phyloP scores from a whole-genome alignment of 768 basidiomycete species.

The Podaxis pistillaris region DNA sequence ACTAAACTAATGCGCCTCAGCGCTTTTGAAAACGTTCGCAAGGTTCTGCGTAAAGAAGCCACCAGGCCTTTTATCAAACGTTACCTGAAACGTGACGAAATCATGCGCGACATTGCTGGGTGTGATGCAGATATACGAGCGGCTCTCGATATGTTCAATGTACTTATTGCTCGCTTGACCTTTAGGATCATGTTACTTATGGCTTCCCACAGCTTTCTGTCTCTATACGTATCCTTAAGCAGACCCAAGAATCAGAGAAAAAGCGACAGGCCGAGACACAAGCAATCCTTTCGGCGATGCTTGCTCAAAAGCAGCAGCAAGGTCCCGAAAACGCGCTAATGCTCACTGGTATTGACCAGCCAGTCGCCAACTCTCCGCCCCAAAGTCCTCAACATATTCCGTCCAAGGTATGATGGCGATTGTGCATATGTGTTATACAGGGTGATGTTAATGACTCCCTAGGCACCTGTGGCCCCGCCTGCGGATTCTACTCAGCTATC shows the following conservation, averaged over 20 bases:
- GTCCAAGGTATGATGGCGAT: not conserved
- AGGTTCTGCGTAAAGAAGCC: slow-evolving; percentile 37
- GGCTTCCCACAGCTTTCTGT: slow-evolving; percentile 27
- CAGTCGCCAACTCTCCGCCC: not conserved
- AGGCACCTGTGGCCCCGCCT: not conserved
- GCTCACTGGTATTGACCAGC: slow-evolving; percentile 14
- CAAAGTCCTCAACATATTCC: not conserved
- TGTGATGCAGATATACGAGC: slow-evolving; percentile 21
- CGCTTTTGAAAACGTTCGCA: slow-evolving; percentile 10
- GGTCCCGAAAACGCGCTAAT: slow-evolving; percentile 12
- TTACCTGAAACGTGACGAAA: slow-evolving; percentile 73
- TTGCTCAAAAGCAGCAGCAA: slow-evolving; percentile 2
- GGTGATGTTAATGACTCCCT: not conserved
- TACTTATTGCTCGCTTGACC: slow-evolving; percentile 21
- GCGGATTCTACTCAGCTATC: not conserved
- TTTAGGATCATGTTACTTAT: not conserved
- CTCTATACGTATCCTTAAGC: slow-evolving; percentile 36
- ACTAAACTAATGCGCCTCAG: not conserved
- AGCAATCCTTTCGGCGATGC: slow-evolving; percentile 29
- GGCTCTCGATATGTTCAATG: slow-evolving; percentile 51
- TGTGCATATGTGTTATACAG: too few species aligned
- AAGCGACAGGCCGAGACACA: slow-evolving; percentile 30
- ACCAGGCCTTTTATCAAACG: slow-evolving; percentile 75
- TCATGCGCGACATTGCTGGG: slow-evolving; percentile 32
- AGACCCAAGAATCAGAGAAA: slow-evolving; percentile 41